Evolutionary conservation across 164 flowering plant genomes (phyloP), one percentile per base, ranked within the genome.

Genomic region (Berberis vulgaris): DNA sequence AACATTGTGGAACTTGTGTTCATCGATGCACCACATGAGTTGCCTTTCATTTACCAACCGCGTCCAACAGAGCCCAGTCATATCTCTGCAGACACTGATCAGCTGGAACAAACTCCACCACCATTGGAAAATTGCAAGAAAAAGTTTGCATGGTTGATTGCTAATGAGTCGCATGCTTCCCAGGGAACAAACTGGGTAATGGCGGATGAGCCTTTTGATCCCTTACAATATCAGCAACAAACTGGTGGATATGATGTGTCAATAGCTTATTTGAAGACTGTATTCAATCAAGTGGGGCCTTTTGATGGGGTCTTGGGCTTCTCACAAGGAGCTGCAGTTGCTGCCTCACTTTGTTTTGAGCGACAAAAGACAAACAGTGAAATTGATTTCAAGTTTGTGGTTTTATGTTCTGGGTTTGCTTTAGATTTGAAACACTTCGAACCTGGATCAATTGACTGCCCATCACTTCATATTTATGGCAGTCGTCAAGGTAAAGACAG

Each of bases 321-420:
- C 74, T 94, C 99, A 13, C 97, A 94, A 68, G 99, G 99, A 62
- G 97, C 99, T 44, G 91, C 96, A 39, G 87, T 91, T 89, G 83
- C 86, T 13, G 96, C 96, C 54, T 64, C 70, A 41, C 67, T 91
- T 12, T 78, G 84, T 77, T 81, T 82, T 2, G 67, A 46, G 44
- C 64, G 45, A 61, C 79, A 65, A 49, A 74, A 47, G 43, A 73
- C 63, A 26, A 71, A 69, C 46, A 73, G 72, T 39, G 78, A 67
- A 57, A 70, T 82, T 6, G 73, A 77, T 65, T 82, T 87, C 63
- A 79, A 84, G 70, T 94, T 94, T 73, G 93, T 65, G 49, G 82
- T 94, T 57, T 64, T 89, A 60, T 91, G 97, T 77, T 94, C 99
- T 61, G 99, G 97, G 46, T 94, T 87, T 79, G 71, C 81, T 52